Base-by-base conservation (phyloP, 2,329 filamentous ascomycete species). In the Helminthosporium solani region DNA sequence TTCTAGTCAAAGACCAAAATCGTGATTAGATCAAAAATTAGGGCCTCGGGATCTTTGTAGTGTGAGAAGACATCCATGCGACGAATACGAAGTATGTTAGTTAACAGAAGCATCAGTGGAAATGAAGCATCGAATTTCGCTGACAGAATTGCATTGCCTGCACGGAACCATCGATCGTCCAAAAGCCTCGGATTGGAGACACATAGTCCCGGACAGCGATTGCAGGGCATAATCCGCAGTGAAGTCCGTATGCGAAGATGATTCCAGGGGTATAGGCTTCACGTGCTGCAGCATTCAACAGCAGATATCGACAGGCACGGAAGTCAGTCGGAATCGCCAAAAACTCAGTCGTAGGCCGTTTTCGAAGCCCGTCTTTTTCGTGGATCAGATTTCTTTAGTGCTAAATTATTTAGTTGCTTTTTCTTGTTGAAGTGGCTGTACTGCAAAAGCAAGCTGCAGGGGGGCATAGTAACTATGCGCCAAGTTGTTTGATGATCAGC, bases 401-500 rank as follows among this genome's bases (percentile, higher is more conserved):
- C n/a, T n/a, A n/a, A 11, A 30, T 30, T 11, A 40, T 31, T 12
- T 31, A 12, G 28, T 12, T 37, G 40, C 36, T 39, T 28, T 14
- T 16, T 37, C 21, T 33, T 12, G 12, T 15, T 16, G 9, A n/a
- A 34, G 31, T 3, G 12, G 28, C 20, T 19, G 8, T 27, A 25
- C 28, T 27, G 25, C 28, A 25, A 33, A 43, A n/a, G 42, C 28
- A 38, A 11, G 38, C 42, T 40, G 44, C 38, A 43, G 47, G 43
- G 35, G 42, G 33, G 31, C 41, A 36, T 41, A 44, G 41, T 31
- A 48, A 27, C 15, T 14, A 38, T 39, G 47, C 47, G 46, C 46
- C 44, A 43, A 48, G 44, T 28, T 46, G 63, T 66, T 68, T 66
- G 58, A 60, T 50, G 55, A 60, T 61, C 62, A 64, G 64, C 64